phyloP scores from a whole-genome alignment of 164 flowering plant genomes.

The Berberis thunbergii region DNA sequence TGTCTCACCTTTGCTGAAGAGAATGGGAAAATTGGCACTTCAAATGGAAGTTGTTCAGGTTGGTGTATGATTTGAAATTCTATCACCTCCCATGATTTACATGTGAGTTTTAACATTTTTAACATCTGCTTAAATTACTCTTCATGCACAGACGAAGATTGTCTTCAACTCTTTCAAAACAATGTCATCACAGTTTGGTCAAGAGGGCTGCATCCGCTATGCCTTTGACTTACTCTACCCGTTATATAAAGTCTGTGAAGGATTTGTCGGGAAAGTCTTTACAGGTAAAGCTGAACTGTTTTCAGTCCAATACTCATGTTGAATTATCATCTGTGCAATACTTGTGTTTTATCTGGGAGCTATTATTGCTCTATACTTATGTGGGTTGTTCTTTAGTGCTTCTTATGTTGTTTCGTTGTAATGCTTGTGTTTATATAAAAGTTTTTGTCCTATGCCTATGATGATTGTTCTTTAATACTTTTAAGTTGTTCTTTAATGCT shows the following conservation, averaged over 20 bases:
- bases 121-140: neutral
- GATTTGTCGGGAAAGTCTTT: slow-evolving; percentile 70
- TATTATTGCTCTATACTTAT: too few relatives aligned
- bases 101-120: too few relatives aligned
- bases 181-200: slow-evolving; percentile 30
- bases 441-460: too few relatives aligned
- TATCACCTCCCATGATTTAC: neutral
- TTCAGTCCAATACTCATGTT: too few relatives aligned
- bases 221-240: slow-evolving; percentile 56
- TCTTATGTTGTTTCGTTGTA: neutral
- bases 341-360: too few relatives aligned
- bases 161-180: slow-evolving; percentile 46
- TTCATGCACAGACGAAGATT: slow-evolving; percentile 50
- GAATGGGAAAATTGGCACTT: slow-evolving; percentile 64
- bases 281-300: slow-evolving; percentile 37
- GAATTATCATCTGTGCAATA: too few relatives aligned
- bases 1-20: slow-evolving; percentile 52
- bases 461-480: neutral
- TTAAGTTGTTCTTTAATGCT: neutral
- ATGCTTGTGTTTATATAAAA: too few relatives aligned
- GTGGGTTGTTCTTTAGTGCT: too few relatives aligned
- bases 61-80: neutral
- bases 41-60: slow-evolving; percentile 64
- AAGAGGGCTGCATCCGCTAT: slow-evolving; percentile 34
- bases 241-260: slow-evolving; percentile 81